These are phyloP conservation scores for Eremothecium gossypii DNA, from an alignment of 1,139 yeast genomes.

Conservation along the genomic window DNA sequence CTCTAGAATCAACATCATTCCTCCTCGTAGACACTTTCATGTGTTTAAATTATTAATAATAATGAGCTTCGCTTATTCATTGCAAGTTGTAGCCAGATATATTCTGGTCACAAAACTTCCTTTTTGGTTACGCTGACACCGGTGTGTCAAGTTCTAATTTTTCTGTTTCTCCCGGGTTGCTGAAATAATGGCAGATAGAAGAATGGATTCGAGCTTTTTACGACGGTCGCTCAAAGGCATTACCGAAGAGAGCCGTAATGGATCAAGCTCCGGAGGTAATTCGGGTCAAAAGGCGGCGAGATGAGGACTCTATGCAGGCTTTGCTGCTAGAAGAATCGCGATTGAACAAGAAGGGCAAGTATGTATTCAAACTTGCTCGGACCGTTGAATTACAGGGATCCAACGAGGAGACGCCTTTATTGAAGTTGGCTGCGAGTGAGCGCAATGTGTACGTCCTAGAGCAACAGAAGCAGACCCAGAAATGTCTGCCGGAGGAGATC, in stretches of 20 bases:
- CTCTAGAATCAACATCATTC: background rate
- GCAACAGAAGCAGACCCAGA: slow-evolving; percentile 27
- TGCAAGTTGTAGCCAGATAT: too few species aligned
- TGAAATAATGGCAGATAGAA: background rate
- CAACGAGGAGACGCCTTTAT: slow-evolving; percentile 17
- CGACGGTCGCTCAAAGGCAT: too few species aligned
- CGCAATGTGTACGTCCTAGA: slow-evolving; percentile 26
- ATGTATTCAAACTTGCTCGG: slow-evolving; percentile 29
- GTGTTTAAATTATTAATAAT: background rate
- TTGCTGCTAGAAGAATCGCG: slow-evolving; percentile 39
- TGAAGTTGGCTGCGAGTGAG: slow-evolving; percentile 21
- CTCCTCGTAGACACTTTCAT: slow-evolving; percentile 1
- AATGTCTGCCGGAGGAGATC: slow-evolving; percentile 49
- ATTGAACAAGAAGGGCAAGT: slow-evolving; percentile 30
- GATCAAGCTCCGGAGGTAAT: slow-evolving; percentile 48
- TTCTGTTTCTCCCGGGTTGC: too few species aligned
- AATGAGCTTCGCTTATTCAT: too few species aligned
- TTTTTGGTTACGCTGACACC: too few species aligned
- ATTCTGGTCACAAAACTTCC: too few species aligned
- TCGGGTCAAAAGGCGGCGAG: slow-evolving; percentile 75
- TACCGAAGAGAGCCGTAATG: slow-evolving; percentile 30
- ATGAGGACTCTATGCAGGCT: slow-evolving; percentile 82
- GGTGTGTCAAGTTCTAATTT: too few species aligned
- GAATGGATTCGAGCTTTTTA: too few species aligned
- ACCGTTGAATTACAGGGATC: slow-evolving; percentile 23